Conservation (phyloP, 2,329 filamentous ascomycete genomes). For the Pseudogymnoascus sp. region DNA sequence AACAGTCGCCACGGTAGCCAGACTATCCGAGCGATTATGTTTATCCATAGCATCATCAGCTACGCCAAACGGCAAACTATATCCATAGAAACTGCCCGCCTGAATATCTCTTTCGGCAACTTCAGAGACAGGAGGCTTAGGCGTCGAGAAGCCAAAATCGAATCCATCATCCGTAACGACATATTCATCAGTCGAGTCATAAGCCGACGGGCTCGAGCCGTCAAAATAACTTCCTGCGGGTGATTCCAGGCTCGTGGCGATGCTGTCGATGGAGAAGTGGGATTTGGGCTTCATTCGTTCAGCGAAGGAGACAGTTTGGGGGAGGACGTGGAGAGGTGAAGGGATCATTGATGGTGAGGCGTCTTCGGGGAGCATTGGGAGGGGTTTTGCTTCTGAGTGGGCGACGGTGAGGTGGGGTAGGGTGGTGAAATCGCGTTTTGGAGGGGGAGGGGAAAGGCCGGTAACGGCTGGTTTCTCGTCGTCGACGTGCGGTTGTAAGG, state of each 20-base stretch:
- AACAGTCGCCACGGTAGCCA: conserved; percentile 14
- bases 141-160: conserved; percentile 14
- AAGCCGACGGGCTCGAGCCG: conserved; percentile 17
- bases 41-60: neutral
- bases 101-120: neutral
- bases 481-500: conserved; percentile 17
- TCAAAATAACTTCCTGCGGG: conserved; percentile 23
- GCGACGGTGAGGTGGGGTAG: conserved; percentile 9
- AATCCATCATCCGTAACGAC: conserved; percentile 19
- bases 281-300: conserved; percentile 17
- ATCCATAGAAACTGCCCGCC: neutral
- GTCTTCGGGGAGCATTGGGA: conserved; percentile 24
- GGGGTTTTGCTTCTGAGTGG: conserved; percentile 21
- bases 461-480: conserved; percentile 21
- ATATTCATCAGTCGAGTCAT: conserved; percentile 17
- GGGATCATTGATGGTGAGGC: conserved; percentile 10
- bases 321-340: conserved; percentile 16
- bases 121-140: neutral
- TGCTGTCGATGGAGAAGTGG: conserved; percentile 27
- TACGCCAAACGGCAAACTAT: neutral
- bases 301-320: neutral
- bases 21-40: neutral
- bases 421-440: neutral
- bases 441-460: conserved; percentile 23
- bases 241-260: conserved; percentile 22